A percentile compares a stretch with the other conserved stretches of the same genome.
phyloP scores from a whole-genome alignment of 441 rosid species.

The Gossypium davidsonii region DNA sequence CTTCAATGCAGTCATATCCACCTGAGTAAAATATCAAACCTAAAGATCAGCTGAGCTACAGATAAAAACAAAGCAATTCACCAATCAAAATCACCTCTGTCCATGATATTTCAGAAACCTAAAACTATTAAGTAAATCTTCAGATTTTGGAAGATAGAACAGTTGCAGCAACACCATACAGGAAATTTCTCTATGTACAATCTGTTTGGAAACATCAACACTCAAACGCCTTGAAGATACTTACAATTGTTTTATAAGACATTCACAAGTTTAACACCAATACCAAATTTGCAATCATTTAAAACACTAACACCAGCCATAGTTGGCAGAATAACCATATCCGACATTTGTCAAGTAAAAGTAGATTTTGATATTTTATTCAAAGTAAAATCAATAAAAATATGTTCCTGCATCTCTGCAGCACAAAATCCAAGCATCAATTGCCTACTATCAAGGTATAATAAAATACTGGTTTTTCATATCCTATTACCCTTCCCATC shows the following conservation, averaged over 20 bases:
- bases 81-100: not conserved
- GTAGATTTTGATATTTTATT: not conserved
- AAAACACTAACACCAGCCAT: not conserved
- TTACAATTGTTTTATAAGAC: not conserved
- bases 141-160: not conserved
- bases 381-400: not conserved
- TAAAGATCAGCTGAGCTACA: constrained; percentile 3
- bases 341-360: not conserved
- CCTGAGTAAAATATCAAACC: constrained; percentile 37
- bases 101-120: too few relatives aligned
- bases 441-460: not conserved
- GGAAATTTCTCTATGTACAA: not conserved
- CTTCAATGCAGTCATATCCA: constrained; percentile 80
- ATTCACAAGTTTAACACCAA: not conserved
- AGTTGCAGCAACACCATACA: not conserved
- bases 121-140: not conserved
- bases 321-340: not conserved
- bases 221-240: not conserved
- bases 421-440: not conserved
- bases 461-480: not conserved
- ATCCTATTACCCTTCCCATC: not conserved
- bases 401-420: not conserved
- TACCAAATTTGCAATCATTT: not conserved
- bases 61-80: not conserved
- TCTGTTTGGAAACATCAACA: not conserved